These are phyloP conservation scores for Fermentozyma sake DNA, from an alignment of 1,139 yeast genomes.

Conservation along the genomic window DNA sequence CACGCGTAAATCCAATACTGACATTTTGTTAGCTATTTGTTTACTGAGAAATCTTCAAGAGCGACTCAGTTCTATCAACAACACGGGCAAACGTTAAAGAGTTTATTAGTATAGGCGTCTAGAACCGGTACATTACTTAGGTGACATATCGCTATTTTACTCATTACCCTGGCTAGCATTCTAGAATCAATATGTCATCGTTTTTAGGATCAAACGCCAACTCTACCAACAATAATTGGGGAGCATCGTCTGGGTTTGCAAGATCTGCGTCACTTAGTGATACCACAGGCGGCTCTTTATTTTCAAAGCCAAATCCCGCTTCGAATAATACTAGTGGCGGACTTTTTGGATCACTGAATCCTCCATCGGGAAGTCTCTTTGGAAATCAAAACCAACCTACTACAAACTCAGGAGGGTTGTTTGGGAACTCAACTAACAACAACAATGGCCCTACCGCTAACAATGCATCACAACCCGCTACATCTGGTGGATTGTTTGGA, in stretches of 20 bases:
- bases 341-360: constrained; percentile 11
- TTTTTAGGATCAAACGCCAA: constrained; percentile 5
- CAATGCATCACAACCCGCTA: constrained; percentile 4
- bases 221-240: constrained; percentile 19
- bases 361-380: constrained; percentile 14
- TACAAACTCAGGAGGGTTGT: constrained; percentile 10
- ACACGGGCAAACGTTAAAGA: no score
- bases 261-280: constrained; percentile 16
- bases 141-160: no score
- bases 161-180: no score
- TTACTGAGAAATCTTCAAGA: no score
- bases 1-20: no score
- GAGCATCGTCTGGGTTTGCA: constrained; percentile 23
- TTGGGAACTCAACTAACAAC: constrained; percentile 11
- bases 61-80: no score
- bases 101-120: no score
- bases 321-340: no score
- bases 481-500: constrained; percentile 27
- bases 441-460: constrained; percentile 1
- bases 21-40: no score
- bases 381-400: constrained; percentile 11
- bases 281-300: constrained; percentile 11
- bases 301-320: constrained; percentile 10
- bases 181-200: no score
- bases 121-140: no score